Evolutionary conservation across 1,139 yeast genomes (phyloP), one percentile per base, ranked within the genome.

Genomic region (Nematodospora anomalae): DNA sequence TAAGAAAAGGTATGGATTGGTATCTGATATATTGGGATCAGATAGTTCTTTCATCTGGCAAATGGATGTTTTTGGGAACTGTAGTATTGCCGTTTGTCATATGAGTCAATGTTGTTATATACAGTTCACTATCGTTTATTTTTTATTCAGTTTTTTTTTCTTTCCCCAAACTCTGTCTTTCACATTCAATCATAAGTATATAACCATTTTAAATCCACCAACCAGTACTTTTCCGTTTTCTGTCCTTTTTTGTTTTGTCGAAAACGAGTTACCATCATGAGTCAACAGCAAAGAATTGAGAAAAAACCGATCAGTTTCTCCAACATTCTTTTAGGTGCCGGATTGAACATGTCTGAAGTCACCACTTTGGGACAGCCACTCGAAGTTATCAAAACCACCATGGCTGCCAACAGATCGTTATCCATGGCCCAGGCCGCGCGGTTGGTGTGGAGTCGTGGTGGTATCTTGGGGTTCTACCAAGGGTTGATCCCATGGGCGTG

Each of bases 401-500:
- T 92, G 96, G 97, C 97, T 23, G 97, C 98, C 41, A 88, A 92
- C 67, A 76, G 98, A 58, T 68, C 73, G 28, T 71, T 92, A 44
- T 61, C 81, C 6, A 69, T 92, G 48, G 52, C 78, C 10, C 80
- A 80, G 49, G 87, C 96, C 16, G 74, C 83, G 35, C 74, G 74
- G 44, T 73, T 81, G 35, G 92, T 92, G 41, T 88, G 95, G 92
- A 75, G 92, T 16, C 81, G 98, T 56, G 98, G 98, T 45, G 98
- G 97, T 36, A 53, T 83, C 16, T 60, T 78, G 20, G 98, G 97
- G 0, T 92, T 90, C 65, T 92, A 90, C 67, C 98, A 92, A 61
- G 98, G 98, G 16, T 74, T 92, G 60, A 90, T 92, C 47, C 98
- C 98, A 28, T 92, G 98, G 98, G 98, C 97, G 2, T 90, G 97